These are phyloP conservation scores for Arachis monticola DNA, from an alignment of 331 rosid species.

Conservation along the genomic window DNA sequence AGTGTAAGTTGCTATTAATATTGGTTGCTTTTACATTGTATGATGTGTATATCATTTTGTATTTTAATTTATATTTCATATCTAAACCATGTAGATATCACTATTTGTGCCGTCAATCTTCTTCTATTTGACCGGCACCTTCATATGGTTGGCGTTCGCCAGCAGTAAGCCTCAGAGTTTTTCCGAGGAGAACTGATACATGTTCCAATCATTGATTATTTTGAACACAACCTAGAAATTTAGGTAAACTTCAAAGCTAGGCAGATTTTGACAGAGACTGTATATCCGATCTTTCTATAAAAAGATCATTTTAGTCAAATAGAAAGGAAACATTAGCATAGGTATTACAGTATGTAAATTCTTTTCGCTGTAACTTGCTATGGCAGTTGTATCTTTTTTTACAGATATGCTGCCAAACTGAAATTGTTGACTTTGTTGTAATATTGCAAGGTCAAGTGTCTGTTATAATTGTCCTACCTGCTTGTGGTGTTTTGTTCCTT, in stretches of 20 bases:
- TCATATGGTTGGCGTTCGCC: slow-evolving; percentile 86
- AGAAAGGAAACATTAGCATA: slow-evolving; percentile 45
- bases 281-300: slow-evolving; percentile 31
- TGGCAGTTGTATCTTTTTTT: slow-evolving; percentile 36
- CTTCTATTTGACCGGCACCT: slow-evolving; percentile 90
- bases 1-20: slow-evolving; percentile 65
- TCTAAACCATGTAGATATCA: slow-evolving; percentile 63
- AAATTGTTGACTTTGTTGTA: slow-evolving; percentile 13
- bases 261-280: slow-evolving; percentile 34
- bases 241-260: slow-evolving; percentile 33
- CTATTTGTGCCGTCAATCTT: slow-evolving; percentile 91
- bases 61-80: slow-evolving; percentile 34
- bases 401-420: slow-evolving; percentile 40
- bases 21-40: background rate
- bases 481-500: slow-evolving; percentile 50
- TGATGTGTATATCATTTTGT: slow-evolving; percentile 14
- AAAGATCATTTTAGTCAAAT: slow-evolving; percentile 35
- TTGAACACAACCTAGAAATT: slow-evolving; percentile 35
- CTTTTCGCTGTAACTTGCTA: slow-evolving; percentile 5
- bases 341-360: background rate
- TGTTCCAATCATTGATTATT: slow-evolving; percentile 31
- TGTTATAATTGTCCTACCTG: slow-evolving; percentile 29
- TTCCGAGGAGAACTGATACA: slow-evolving; percentile 56
- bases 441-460: slow-evolving; percentile 31
- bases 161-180: slow-evolving; percentile 94